Percentiles rank a stretch among this genome's conserved stretches.
These are phyloP conservation scores for Hydrangea macrophylla DNA, from an alignment of 148 eudicot species.

Conservation along the genomic window DNA sequence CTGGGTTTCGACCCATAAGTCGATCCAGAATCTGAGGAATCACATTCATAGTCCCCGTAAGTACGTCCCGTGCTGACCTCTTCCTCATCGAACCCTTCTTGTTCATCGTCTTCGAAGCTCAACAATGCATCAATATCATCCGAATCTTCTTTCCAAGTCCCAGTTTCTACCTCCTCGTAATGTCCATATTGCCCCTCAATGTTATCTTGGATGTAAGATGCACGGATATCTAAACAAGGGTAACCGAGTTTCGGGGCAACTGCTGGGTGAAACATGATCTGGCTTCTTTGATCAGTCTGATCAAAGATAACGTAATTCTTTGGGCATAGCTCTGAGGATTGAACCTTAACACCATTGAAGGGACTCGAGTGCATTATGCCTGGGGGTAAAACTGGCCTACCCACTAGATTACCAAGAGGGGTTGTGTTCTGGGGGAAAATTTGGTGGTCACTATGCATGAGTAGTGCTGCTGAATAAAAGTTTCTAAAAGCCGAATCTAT, in stretches of 20 bases:
- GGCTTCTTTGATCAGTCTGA: constrained; percentile 46
- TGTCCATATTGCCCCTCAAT: constrained; percentile 12
- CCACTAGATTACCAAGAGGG: constrained; percentile 31
- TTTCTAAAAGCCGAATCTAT: constrained; percentile 1
- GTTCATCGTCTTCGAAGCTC: constrained; percentile 42
- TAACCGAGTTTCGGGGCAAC: constrained; percentile 23
- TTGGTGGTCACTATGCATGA: constrained; percentile 45
- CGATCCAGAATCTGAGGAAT: constrained; percentile 56
- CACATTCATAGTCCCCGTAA: constrained; percentile 30
- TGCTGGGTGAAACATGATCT: constrained; percentile 54
- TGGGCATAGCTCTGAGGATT: constrained; percentile 51
- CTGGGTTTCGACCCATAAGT: constrained; percentile 29
- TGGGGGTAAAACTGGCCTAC: constrained; percentile 21
- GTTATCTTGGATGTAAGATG: constrained; percentile 18
- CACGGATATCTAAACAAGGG: constrained; percentile 28
- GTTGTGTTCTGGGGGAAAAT: constrained; percentile 19
- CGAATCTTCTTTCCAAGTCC: constrained; percentile 40
- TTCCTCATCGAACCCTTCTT: constrained; percentile 44
- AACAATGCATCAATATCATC: constrained; percentile 58
- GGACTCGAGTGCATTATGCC: constrained; percentile 18
- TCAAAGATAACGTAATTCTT: constrained; percentile 55
- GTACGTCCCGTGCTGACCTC: constrained; percentile 65
- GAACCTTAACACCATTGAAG: constrained; percentile 39
- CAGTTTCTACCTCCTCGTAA: constrained; percentile 24
- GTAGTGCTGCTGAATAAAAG: constrained; percentile 14